A percentile compares a stretch with the other conserved stretches of the same genome.
Conservation (phyloP, 305 asterid species). For the Fraxinus paxiana region DNA sequence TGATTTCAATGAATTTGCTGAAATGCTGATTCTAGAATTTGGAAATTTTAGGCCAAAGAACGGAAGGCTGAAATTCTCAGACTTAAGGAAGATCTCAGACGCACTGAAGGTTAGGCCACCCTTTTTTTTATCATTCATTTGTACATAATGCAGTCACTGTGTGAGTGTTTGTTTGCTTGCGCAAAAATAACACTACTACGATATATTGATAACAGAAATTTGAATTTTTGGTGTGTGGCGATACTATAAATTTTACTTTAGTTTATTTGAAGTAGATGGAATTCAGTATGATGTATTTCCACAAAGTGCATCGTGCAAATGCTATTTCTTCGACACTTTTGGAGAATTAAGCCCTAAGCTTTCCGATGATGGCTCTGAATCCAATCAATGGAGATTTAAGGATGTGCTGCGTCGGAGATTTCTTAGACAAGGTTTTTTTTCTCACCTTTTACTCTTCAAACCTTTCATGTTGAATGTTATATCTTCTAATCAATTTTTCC, state of each 20-base stretch:
- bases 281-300: constrained; percentile 70
- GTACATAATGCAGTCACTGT: background rate
- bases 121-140: background rate
- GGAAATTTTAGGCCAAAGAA: constrained; percentile 60
- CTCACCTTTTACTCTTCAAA: background rate
- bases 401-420: constrained; percentile 83
- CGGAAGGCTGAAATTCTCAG: constrained; percentile 69
- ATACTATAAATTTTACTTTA: background rate
- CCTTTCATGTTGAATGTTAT: background rate
- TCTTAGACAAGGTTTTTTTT: constrained; percentile 80
- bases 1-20: constrained; percentile 9
- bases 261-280: constrained; percentile 48
- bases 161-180: background rate
- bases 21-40: background rate
- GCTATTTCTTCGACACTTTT: constrained; percentile 82
- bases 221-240: background rate
- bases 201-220: background rate
- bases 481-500: background rate
- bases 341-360: constrained; percentile 45
- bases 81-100: constrained; percentile 72
- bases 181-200: background rate
- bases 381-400: constrained; percentile 39
- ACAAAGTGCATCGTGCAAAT: constrained; percentile 65
- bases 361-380: constrained; percentile 31
- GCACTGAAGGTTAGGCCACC: constrained; percentile 62